Percentiles rank a stretch among this genome's conserved stretches.
Evolutionary conservation across 768 basidiomycete species (phyloP).

Genomic region (Leccinum imitatum): DNA sequence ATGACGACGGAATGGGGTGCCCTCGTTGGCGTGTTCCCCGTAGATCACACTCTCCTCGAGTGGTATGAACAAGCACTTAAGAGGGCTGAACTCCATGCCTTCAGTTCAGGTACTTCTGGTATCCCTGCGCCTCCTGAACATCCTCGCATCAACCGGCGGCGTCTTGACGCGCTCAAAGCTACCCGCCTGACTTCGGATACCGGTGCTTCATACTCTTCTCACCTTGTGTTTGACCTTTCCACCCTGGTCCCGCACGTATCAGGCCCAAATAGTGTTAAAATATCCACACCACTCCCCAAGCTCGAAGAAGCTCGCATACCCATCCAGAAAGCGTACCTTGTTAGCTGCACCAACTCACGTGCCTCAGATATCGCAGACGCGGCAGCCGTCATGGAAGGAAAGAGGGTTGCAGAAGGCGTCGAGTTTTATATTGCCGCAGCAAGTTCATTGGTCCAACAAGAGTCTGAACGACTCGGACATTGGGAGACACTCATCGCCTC

Average conservation of each 20-base stretch:
- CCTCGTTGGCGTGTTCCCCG: conserved; percentile 91
- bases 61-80: conserved; percentile 83
- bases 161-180: conserved; percentile 64
- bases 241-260: conserved; percentile 95
- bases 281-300: conserved; percentile 90
- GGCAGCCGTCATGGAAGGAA: conserved; percentile 82
- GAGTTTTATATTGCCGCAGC: conserved; percentile 99
- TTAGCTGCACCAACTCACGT: conserved; percentile 97
- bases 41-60: conserved; percentile 73
- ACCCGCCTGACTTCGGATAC: conserved; percentile 65
- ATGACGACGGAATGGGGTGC: conserved; percentile 99
- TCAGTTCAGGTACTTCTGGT: conserved; percentile 45
- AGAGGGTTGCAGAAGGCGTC: conserved; percentile 81
- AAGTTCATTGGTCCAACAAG: conserved; percentile 86
- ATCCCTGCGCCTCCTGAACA: conserved; percentile 78
- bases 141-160: conserved; percentile 76
- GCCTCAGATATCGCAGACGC: conserved; percentile 93
- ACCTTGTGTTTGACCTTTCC: conserved; percentile 88
- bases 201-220: conserved; percentile 78
- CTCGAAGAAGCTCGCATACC: conserved; percentile 70
- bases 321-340: conserved; percentile 97
- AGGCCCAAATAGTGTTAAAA: conserved; percentile 96
- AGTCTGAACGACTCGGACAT: conserved; percentile 80
- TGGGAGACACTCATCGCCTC: conserved; percentile 86
- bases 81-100: conserved; percentile 76